Evolutionary conservation across 1,284 basidiomycete genomes (phyloP).

Genomic region (Baeospora myosura): DNA sequence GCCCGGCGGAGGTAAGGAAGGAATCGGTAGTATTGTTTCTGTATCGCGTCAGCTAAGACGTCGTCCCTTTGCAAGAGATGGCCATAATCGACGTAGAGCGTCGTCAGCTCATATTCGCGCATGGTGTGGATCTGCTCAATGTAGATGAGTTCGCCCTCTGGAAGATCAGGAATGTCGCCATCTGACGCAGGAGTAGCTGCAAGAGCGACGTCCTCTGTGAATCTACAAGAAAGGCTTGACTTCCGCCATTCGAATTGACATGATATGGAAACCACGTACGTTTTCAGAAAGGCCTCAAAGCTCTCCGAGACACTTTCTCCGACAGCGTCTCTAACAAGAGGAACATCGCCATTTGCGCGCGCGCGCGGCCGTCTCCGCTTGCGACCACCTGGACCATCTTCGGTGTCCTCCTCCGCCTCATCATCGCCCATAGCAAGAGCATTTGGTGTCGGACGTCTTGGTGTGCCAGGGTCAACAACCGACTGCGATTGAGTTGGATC

Average conservation of each 20-base stretch:
- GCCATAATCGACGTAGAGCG: conserved; percentile 92
- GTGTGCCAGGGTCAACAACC: conserved; percentile 32
- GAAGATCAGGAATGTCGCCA: conserved; percentile 46
- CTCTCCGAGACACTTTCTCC: conserved; percentile 89
- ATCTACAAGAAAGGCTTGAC: conserved; percentile 41
- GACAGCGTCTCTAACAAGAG: conserved; percentile 84
- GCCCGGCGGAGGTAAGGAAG: conserved; percentile 90
- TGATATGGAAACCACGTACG: conserved; percentile 43
- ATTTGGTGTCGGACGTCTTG: conserved; percentile 44
- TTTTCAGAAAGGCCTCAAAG: conserved; percentile 87
- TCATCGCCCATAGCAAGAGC: conserved; percentile 57
- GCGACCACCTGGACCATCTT: conserved; percentile 27
- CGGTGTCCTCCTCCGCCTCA: conserved; percentile 40
- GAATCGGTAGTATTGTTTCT: conserved; percentile 94
- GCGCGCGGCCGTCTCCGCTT: conserved; percentile 41
- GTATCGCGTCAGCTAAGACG: conserved; percentile 87
- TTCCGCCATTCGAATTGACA: conserved; percentile 2
- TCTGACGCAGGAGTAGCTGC: conserved; percentile 69
- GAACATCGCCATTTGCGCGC: conserved; percentile 59
- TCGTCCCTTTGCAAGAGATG: conserved; percentile 89
- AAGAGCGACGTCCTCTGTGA: conserved; percentile 60
- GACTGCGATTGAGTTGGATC: conserved; percentile 38
- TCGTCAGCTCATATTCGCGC: conserved; percentile 89
- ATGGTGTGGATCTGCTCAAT: conserved; percentile 89
- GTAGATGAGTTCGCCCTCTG: conserved; percentile 69